Conservation (phyloP, 345 rosid species). For the Aquilaria yunnanensis region DNA sequence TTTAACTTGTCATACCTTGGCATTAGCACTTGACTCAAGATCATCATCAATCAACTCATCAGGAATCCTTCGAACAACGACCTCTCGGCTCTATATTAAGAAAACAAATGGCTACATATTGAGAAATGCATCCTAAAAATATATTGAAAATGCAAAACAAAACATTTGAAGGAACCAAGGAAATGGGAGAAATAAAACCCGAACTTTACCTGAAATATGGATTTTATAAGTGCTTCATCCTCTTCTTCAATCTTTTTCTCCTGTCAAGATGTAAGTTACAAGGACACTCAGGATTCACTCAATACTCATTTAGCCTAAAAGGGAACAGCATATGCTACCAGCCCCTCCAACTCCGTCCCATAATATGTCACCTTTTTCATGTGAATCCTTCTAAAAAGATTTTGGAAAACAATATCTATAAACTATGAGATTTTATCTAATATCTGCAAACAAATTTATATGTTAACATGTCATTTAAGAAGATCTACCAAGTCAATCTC, state of each 20-base stretch:
- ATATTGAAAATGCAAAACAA: neutral
- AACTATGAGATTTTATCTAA: too few relatives aligned
- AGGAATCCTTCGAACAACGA: slow-evolving; percentile 49
- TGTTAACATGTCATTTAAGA: neutral
- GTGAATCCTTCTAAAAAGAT: neutral
- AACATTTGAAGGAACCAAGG: neutral
- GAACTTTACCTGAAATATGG: slow-evolving; percentile 44
- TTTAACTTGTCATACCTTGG: slow-evolving; percentile 10
- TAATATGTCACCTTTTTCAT: too few relatives aligned
- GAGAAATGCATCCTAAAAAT: slow-evolving; percentile 6
- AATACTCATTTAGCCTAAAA: too few relatives aligned
- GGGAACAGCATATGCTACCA: too few relatives aligned
- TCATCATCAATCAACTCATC: slow-evolving; percentile 47
- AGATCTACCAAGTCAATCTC: neutral
- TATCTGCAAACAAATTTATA: too few relatives aligned
- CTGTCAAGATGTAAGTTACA: slow-evolving; percentile 18
- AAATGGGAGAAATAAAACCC: neutral
- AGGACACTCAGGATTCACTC: neutral
- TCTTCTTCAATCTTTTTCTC: slow-evolving; percentile 60
- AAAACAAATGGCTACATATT: neutral
- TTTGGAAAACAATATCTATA: neutral
- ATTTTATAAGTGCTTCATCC: slow-evolving; percentile 67
- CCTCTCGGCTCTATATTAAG: slow-evolving; percentile 34
- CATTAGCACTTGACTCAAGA: slow-evolving; percentile 22
- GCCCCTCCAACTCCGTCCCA: too few relatives aligned